A percentile compares a stretch with the other conserved stretches of the same genome.
Conservation (phyloP, 2,329 filamentous ascomycete genomes). For the Camptophora hylomeconis region DNA sequence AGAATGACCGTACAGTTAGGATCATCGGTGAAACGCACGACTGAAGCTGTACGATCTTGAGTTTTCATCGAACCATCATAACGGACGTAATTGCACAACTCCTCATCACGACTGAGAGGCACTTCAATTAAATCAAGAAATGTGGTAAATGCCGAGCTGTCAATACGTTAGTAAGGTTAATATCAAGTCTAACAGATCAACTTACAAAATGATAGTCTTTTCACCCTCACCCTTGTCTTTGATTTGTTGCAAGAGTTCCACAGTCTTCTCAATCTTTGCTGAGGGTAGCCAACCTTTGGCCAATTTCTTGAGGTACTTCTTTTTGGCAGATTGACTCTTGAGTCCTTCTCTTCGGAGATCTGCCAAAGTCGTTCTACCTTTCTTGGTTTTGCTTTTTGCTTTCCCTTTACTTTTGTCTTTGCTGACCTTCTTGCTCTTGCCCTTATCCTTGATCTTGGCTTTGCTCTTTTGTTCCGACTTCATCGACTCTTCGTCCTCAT, state of each 20-base stretch:
- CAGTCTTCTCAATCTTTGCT: constrained; percentile 58
- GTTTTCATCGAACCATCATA: constrained; percentile 68
- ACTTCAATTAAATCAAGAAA: constrained; percentile 67
- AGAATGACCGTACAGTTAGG: constrained; percentile 55
- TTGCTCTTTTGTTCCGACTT: constrained; percentile 8
- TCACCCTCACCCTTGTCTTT: constrained; percentile 41
- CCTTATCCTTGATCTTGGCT: constrained; percentile 16
- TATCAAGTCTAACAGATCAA: too few relatives aligned
- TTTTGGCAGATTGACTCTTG: constrained; percentile 51
- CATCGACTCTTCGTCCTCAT: constrained; percentile 7
- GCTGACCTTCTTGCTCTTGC: constrained; percentile 6
- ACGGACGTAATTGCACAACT: constrained; percentile 47
- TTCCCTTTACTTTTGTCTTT: constrained; percentile 23
- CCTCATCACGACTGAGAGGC: constrained; percentile 35
- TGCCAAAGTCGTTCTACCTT: constrained; percentile 45
- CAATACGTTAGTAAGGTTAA: too few relatives aligned
- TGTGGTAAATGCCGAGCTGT: constrained; percentile 67
- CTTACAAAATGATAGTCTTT: constrained; percentile 76
- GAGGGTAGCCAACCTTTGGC: constrained; percentile 58
- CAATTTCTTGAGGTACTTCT: constrained; percentile 56
- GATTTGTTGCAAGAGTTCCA: constrained; percentile 48
- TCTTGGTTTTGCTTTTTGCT: constrained; percentile 23
- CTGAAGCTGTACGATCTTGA: constrained; percentile 51
- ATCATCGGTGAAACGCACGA: constrained; percentile 53
- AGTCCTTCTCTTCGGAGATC: constrained; percentile 55